Conservation (phyloP, 208 protist species). For the Leishmania tropica region DNA sequence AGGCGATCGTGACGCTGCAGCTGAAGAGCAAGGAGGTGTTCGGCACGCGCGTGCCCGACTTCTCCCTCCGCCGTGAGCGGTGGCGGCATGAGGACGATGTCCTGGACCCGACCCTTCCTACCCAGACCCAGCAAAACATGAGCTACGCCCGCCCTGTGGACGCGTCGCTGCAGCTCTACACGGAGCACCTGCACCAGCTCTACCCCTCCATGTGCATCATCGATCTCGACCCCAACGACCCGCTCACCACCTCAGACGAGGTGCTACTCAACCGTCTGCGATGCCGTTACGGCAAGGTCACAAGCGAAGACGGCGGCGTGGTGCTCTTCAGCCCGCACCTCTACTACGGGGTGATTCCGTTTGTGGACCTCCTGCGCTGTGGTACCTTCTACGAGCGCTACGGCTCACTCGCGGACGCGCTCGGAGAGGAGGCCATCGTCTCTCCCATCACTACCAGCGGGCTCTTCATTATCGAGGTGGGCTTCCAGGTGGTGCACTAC, state of each 20-base stretch:
- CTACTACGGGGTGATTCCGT: constrained; percentile 70
- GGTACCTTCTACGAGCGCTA: constrained; percentile 22
- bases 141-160: constrained; percentile 49
- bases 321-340: constrained; percentile 66
- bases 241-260: constrained; percentile 50
- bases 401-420: constrained; percentile 11
- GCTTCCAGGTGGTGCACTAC: constrained; percentile 88
- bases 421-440: constrained; percentile 24
- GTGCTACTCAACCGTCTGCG: constrained; percentile 72
- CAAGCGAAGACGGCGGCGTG: constrained; percentile 38
- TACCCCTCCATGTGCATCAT: constrained; percentile 76
- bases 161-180: constrained; percentile 65
- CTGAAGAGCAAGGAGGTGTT: constrained; percentile 83
- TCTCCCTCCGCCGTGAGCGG: constrained; percentile 60
- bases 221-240: constrained; percentile 71
- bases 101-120: constrained; percentile 66
- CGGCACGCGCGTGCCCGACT: constrained; percentile 81
- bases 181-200: constrained; percentile 50
- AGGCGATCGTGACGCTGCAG: constrained; percentile 70
- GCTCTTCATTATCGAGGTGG: constrained; percentile 83
- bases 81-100: constrained; percentile 73
- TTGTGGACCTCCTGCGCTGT: constrained; percentile 52
- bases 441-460: constrained; percentile 56
- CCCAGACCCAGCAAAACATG: constrained; percentile 26
- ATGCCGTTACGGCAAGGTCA: constrained; percentile 88